Percentiles rank a stretch among this genome's conserved stretches.
phyloP scores from a whole-genome alignment of 768 basidiomycete genomes.

The Lentinus brumalis region DNA sequence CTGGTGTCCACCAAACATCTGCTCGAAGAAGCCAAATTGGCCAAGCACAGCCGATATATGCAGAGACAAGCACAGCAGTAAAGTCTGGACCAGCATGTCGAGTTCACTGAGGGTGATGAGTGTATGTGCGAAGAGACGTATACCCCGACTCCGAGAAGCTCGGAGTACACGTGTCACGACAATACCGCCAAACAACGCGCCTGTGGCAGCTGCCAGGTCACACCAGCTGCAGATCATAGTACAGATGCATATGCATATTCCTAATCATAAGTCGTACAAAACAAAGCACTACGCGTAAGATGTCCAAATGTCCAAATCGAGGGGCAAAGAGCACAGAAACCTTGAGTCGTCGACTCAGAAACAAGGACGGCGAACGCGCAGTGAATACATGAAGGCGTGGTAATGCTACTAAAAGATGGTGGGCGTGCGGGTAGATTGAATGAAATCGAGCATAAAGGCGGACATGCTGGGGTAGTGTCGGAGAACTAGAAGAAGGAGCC shows the following conservation, averaged over 20 bases:
- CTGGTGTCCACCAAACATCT: slow-evolving; percentile 67
- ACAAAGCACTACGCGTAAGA: neutral
- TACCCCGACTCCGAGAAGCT: neutral
- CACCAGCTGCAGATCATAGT: neutral
- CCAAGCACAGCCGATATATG: slow-evolving; percentile 33
- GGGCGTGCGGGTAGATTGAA: neutral
- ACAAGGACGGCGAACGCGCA: neutral
- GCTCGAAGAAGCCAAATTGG: slow-evolving; percentile 82
- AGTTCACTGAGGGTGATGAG: neutral
- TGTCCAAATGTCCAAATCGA: neutral
- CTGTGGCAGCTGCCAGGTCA: neutral
- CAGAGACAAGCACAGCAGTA: slow-evolving; percentile 39
- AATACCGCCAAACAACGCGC: slow-evolving; percentile 22
- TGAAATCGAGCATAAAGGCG: neutral
- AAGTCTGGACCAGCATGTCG: slow-evolving; percentile 19
- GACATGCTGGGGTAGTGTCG: neutral
- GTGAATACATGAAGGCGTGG: neutral
- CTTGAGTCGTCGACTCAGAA: no score
- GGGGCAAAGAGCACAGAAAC: neutral
- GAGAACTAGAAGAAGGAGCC: neutral
- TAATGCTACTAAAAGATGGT: neutral
- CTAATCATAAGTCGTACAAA: slow-evolving; percentile 12
- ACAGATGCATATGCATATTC: slow-evolving; percentile 7
- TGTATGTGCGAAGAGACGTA: neutral
- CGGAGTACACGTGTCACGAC: slow-evolving; percentile 15